phyloP scores from a whole-genome alignment of 129 eudicot genomes.

The Mikania micrantha region DNA sequence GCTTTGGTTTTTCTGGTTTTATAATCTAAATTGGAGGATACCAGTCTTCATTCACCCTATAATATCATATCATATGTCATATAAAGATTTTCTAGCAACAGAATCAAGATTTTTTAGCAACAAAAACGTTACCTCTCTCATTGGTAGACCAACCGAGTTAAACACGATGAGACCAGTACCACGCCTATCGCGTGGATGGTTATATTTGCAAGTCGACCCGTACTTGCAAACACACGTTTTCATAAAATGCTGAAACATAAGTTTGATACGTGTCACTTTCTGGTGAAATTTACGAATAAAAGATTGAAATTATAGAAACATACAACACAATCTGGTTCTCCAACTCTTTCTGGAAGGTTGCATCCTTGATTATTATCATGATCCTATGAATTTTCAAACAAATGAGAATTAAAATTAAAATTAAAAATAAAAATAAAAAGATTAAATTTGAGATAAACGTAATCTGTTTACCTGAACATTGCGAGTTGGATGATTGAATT shows the following conservation, averaged over 20 bases:
- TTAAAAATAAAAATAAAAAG: not conserved
- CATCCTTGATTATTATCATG: slow-evolving; percentile 30
- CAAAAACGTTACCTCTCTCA: slow-evolving; percentile 50
- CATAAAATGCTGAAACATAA: slow-evolving; percentile 55
- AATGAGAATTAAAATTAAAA: not conserved
- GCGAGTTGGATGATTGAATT: slow-evolving; percentile 69
- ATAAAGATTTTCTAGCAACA: no score
- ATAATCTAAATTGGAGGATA: no score
- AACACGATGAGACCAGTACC: slow-evolving; percentile 30
- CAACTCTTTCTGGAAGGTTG: slow-evolving; percentile 65
- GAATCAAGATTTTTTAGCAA: not conserved
- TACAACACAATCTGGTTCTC: slow-evolving; percentile 76
- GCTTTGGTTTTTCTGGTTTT: slow-evolving; percentile 25
- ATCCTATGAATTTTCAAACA: slow-evolving; percentile 18
- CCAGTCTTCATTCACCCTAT: no score
- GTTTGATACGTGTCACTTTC: no score
- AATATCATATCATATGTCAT: no score
- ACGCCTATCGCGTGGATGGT: slow-evolving; percentile 64
- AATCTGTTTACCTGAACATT: slow-evolving; percentile 30
- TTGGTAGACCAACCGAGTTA: slow-evolving; percentile 61
- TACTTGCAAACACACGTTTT: slow-evolving; percentile 83
- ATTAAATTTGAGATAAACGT: not conserved
- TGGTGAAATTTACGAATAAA: not conserved
- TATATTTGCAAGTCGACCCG: slow-evolving; percentile 70
- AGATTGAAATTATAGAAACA: not conserved